These are phyloP conservation scores for Apiospora saccharicola DNA, from an alignment of 2,329 filamentous ascomycete species.

Conservation along the genomic window DNA sequence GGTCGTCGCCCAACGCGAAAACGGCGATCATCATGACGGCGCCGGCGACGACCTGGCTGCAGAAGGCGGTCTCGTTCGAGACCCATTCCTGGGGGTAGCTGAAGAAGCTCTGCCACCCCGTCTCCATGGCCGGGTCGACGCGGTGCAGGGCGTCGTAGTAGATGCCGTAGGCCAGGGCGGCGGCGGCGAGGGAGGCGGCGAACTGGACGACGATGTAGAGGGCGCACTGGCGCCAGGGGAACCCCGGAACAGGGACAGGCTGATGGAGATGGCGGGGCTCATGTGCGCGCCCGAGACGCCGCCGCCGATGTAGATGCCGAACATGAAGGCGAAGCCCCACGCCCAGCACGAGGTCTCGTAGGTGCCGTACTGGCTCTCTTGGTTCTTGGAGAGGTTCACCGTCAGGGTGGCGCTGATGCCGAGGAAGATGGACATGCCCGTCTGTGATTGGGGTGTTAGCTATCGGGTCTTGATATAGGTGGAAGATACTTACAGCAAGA, in stretches of 20 bases:
- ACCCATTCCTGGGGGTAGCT: conserved; percentile 43
- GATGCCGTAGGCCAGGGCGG: conserved; percentile 41
- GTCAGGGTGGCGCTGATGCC: conserved; percentile 38
- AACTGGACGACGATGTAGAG: conserved; percentile 43
- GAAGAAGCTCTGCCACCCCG: conserved; percentile 44
- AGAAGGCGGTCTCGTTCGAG: conserved; percentile 39
- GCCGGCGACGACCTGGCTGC: conserved; percentile 45
- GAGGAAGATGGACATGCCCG: conserved; percentile 37
- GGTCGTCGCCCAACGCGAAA: conserved; percentile 43
- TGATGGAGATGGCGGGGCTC: conserved; percentile 48
- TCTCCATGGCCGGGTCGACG: conserved; percentile 41
- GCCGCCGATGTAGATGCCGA: conserved; percentile 43
- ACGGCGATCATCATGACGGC: conserved; percentile 47
- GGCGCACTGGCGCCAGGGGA: conserved; percentile 44
- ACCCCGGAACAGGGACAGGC: conserved; percentile 46
- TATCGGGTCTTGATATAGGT: no score
- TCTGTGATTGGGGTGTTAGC: conserved; percentile 28
- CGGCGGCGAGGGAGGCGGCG: conserved; percentile 40
- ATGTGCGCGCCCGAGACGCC: conserved; percentile 42
- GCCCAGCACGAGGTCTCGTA: conserved; percentile 41
- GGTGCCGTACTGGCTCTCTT: conserved; percentile 34
- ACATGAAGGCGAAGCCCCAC: conserved; percentile 43
- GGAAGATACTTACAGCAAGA: conserved; percentile 35
- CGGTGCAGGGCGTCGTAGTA: conserved; percentile 42
- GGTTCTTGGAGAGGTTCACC: conserved; percentile 38